A percentile compares a stretch with the other conserved stretches of the same genome.
phyloP scores from a whole-genome alignment of 179 eudicot species.

The Heliamphora pulchella region DNA sequence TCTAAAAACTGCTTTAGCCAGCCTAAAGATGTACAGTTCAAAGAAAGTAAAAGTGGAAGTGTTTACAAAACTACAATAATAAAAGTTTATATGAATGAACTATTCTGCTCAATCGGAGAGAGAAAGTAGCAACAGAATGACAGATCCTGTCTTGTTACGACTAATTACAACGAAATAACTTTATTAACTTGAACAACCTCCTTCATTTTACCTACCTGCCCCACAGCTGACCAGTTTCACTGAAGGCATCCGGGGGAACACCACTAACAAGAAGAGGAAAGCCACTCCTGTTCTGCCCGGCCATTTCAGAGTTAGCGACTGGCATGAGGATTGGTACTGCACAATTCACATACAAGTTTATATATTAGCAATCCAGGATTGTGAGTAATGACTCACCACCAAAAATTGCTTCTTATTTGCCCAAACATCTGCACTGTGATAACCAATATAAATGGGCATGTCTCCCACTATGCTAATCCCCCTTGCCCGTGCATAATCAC shows the following conservation, averaged over 20 bases:
- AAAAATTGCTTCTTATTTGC: constrained; percentile 76
- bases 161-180: no score
- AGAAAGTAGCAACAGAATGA: no score
- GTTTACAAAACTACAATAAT: background rate
- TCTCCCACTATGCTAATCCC: constrained; percentile 96
- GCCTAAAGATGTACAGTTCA: background rate
- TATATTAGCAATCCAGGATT: background rate
- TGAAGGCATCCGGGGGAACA: constrained; percentile 98
- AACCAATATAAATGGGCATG: constrained; percentile 99
- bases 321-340: constrained; percentile 10
- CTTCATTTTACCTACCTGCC: constrained; percentile 45
- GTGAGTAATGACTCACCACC: constrained; percentile 46
- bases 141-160: no score
- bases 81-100: background rate
- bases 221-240: constrained; percentile 99
- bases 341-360: background rate
- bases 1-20: background rate
- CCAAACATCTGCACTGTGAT: constrained; percentile 99
- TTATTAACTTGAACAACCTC: no score
- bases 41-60: background rate
- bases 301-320: constrained; percentile 21
- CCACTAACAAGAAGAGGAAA: constrained; percentile 91
- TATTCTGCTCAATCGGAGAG: no score
- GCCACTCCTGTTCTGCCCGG: constrained; percentile 69
- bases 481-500: constrained; percentile 57